A percentile compares a stretch with the other conserved stretches of the same genome.
These are phyloP conservation scores for Circinella umbellata DNA, from an alignment of 371 early-diverging fungal genomes.

Conservation along the genomic window DNA sequence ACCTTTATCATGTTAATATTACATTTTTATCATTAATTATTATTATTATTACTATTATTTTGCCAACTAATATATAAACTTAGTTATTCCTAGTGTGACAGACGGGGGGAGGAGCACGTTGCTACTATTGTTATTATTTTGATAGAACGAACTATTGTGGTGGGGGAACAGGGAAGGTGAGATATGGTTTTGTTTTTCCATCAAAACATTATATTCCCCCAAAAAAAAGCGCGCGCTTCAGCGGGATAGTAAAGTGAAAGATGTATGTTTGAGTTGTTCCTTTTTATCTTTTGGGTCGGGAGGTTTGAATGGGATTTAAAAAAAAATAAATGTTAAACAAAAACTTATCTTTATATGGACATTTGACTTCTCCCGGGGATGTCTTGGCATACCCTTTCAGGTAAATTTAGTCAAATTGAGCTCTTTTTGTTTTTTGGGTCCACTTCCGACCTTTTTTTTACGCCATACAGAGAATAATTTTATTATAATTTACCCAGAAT, in stretches of 20 bases:
- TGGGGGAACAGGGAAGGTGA: too few relatives aligned
- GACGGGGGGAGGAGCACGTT: too few relatives aligned
- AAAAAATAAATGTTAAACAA: background rate
- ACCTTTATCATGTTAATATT: too few relatives aligned
- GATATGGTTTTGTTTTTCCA: too few relatives aligned
- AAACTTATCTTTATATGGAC: background rate
- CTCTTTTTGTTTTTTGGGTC: slow-evolving; percentile 6
- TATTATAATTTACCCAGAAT: slow-evolving; percentile 19
- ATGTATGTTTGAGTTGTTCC: too few relatives aligned
- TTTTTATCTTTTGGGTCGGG: background rate
- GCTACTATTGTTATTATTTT: too few relatives aligned
- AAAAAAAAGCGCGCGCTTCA: background rate
- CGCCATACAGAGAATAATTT: slow-evolving; percentile 1
- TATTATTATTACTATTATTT: too few relatives aligned
- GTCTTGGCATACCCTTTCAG: slow-evolving; percentile 35
- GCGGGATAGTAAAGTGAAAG: background rate
- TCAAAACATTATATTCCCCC: too few relatives aligned
- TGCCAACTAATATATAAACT: too few relatives aligned
- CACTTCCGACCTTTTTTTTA: background rate
- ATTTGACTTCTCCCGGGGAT: slow-evolving; percentile 21
- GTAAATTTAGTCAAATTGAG: slow-evolving; percentile 32
- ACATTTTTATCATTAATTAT: too few relatives aligned
- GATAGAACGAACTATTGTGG: too few relatives aligned
- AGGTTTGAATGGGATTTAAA: background rate
- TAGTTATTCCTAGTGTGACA: too few relatives aligned